A percentile compares a stretch with the other conserved stretches of the same genome.
Conservation (phyloP, 2,329 filamentous ascomycete species). For the Penicillium brevicompactum region DNA sequence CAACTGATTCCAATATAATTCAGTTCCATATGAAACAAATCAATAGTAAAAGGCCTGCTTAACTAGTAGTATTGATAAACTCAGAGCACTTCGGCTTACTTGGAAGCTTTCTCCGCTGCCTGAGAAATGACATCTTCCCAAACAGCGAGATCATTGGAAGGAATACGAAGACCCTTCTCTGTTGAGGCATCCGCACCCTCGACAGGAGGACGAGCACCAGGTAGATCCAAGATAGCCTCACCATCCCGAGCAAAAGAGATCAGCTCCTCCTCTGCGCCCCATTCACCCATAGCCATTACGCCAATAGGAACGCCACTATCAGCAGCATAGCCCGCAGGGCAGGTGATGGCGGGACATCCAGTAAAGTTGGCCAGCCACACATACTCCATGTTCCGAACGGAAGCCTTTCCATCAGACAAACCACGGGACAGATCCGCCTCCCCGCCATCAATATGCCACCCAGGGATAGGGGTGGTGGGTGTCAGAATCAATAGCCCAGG, state of each 20-base stretch:
- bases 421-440: slow-evolving; percentile 64
- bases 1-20: too few species aligned
- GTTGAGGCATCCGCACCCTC: slow-evolving; percentile 5
- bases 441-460: slow-evolving; percentile 69
- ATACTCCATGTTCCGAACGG: slow-evolving; percentile 80
- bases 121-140: slow-evolving; percentile 44
- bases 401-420: slow-evolving; percentile 71
- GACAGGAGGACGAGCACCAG: slow-evolving; percentile 11
- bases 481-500: slow-evolving; percentile 78
- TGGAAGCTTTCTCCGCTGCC: slow-evolving; percentile 14
- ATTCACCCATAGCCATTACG: slow-evolving; percentile 58
- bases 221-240: slow-evolving; percentile 48
- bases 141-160: slow-evolving; percentile 25
- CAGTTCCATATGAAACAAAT: too few species aligned
- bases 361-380: slow-evolving; percentile 82
- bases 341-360: slow-evolving; percentile 73
- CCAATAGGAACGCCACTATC: slow-evolving; percentile 50
- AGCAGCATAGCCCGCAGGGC: slow-evolving; percentile 72
- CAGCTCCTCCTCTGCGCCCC: slow-evolving; percentile 56
- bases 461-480: slow-evolving; percentile 73
- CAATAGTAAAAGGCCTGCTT: too few species aligned
- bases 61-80: too few species aligned
- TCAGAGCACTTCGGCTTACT: not conserved
- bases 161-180: slow-evolving; percentile 30
- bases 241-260: slow-evolving; percentile 57